These are phyloP conservation scores for Taphrina confusa DNA, from an alignment of 1,139 yeast species.

Conservation along the genomic window DNA sequence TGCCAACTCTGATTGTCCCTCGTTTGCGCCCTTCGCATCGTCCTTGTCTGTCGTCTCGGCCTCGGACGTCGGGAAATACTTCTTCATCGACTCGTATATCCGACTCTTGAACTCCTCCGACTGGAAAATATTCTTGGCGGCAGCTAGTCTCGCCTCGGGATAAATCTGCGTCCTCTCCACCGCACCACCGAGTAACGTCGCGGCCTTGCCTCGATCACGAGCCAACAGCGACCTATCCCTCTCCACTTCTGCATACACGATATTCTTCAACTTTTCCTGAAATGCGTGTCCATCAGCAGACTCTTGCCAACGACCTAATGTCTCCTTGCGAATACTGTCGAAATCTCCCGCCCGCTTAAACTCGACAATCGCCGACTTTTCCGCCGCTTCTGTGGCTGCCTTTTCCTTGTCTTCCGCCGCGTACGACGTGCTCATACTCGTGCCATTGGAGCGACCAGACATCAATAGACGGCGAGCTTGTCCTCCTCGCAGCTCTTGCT, in stretches of 20 bases:
- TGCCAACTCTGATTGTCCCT: neutral
- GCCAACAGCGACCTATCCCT: slow-evolving; percentile 25
- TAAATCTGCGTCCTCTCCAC: slow-evolving; percentile 31
- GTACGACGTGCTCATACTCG: neutral
- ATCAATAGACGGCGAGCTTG: no score
- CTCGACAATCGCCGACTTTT: slow-evolving; percentile 20
- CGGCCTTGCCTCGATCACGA: slow-evolving; percentile 34
- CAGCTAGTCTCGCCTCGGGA: slow-evolving; percentile 22
- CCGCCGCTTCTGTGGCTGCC: slow-evolving; percentile 2
- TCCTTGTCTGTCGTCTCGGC: neutral
- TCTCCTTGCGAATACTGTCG: slow-evolving; percentile 21
- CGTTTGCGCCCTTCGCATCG: neutral
- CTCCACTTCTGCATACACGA: slow-evolving; percentile 25
- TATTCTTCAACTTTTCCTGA: slow-evolving; percentile 3
- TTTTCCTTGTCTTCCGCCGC: neutral
- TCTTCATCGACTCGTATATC: slow-evolving; percentile 22
- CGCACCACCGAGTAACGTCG: slow-evolving; percentile 27
- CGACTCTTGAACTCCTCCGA: neutral
- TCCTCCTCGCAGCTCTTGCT: no score
- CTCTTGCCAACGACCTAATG: slow-evolving; percentile 11
- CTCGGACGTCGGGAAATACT: neutral
- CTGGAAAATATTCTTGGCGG: slow-evolving; percentile 23
- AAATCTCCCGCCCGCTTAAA: slow-evolving; percentile 31
- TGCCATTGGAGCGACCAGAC: neutral
- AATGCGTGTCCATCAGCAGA: slow-evolving; percentile 28